Evolutionary conservation across 116 monocot species (phyloP).

Genomic region (Phalaenopsis hybrid): DNA sequence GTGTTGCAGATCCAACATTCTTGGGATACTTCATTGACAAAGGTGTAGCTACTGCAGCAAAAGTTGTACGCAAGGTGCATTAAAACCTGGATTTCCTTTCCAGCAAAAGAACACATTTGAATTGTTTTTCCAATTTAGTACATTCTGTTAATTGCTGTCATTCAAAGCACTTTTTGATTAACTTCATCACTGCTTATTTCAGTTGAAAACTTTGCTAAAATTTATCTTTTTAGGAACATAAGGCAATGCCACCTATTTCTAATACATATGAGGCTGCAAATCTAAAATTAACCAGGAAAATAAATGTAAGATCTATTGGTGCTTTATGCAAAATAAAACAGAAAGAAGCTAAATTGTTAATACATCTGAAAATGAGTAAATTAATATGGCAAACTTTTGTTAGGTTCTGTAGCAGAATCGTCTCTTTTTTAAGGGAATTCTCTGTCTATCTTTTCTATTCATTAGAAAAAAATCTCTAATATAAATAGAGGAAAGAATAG

Average conservation of each 20-base stretch:
- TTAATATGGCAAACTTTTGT: not conserved
- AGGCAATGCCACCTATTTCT: not conserved
- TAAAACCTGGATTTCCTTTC: not conserved
- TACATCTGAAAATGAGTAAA: not conserved
- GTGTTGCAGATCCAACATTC: conserved; percentile 96
- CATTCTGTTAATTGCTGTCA: too few relatives aligned
- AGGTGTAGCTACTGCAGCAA: conserved; percentile 86
- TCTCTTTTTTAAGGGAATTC: not conserved
- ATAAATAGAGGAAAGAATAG: not conserved
- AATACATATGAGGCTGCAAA: not conserved
- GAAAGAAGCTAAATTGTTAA: not conserved
- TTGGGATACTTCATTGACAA: conserved; percentile 95
- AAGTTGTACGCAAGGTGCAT: conserved; percentile 91
- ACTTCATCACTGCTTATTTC: not conserved
- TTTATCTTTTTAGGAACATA: not conserved
- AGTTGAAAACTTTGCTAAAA: not conserved
- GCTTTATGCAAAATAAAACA: not conserved
- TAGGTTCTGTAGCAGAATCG: not conserved
- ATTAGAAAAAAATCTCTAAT: not conserved
- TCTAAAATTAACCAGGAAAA: not conserved
- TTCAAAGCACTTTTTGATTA: too few relatives aligned
- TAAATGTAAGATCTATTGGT: not conserved
- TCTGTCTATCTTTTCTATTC: not conserved
- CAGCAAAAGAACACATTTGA: not conserved
- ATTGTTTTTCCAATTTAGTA: not conserved